These are phyloP conservation scores for Rubroboletus satanas DNA, from an alignment of 768 basidiomycete species.

Conservation along the genomic window DNA sequence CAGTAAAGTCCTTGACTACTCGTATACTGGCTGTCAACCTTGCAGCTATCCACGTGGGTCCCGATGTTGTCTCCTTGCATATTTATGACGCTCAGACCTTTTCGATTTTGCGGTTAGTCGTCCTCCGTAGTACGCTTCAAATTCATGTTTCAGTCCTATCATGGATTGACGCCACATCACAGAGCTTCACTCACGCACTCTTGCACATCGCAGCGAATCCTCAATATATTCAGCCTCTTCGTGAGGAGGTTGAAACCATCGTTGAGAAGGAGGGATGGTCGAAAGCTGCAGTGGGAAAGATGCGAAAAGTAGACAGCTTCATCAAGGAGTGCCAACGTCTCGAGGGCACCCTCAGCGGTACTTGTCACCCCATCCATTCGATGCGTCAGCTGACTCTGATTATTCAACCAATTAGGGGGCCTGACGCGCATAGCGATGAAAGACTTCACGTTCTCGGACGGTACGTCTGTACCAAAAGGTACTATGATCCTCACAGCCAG, in stretches of 20 bases:
- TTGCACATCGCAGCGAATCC: constrained; percentile 36
- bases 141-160: background rate
- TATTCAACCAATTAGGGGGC: constrained; percentile 26
- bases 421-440: constrained; percentile 32
- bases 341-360: constrained; percentile 20
- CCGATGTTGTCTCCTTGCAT: background rate
- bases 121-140: background rate
- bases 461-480: constrained; percentile 36
- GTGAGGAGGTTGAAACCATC: constrained; percentile 16
- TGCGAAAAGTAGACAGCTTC: constrained; percentile 41
- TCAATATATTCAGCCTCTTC: constrained; percentile 31
- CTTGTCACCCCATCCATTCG: constrained; percentile 6
- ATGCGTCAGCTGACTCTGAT: background rate
- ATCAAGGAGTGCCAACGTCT: constrained; percentile 11
- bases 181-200: constrained; percentile 22
- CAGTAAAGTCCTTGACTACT: constrained; percentile 18
- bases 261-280: constrained; percentile 3
- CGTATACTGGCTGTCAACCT: background rate
- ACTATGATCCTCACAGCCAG: constrained; percentile 21
- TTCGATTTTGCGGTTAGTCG: background rate
- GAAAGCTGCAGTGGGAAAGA: constrained; percentile 19
- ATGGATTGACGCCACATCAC: constrained; percentile 15
- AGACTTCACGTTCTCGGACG: constrained; percentile 37
- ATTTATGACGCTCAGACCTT: background rate
- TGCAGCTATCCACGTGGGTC: background rate